Evolutionary conservation across 768 basidiomycete genomes (phyloP), one percentile per base, ranked within the genome.

Genomic region (Boletus barrowsii): DNA sequence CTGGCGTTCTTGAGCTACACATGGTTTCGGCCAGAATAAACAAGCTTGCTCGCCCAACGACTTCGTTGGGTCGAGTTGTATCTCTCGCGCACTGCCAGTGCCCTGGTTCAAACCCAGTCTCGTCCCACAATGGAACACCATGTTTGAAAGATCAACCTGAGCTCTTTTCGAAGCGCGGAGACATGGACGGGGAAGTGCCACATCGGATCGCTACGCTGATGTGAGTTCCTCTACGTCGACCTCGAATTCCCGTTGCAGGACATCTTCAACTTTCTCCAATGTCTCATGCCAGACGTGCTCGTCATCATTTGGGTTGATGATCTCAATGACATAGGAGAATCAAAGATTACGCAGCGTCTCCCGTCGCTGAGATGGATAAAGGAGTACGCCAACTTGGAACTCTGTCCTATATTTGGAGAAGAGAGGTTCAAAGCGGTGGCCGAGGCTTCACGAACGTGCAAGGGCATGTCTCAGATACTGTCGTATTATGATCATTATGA

Each of bases 281-380:
- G 53, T 15, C 52, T 56, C n/a, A 32, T 54, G 7, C 45, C 46
- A 39, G 52, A 56, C 14, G n/a, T 47, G 52, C 29, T 56, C n/a
- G 52, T 55, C 29, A 47, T 54, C 29, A 42, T 55, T 44, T 41
- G 41, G 29, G 9, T 56, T 2, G 29, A 47, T 32, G 52, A 56
- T 26, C 8, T 55, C 41, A 30, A 20, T 26, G 51, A 54, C 6
- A 0, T 32, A 3, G 52, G 45, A 26, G 45, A 56, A 26, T 9
- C 36, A 13, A 52, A 47, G 20, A 48, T 5, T 2, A 56, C 47
- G 33, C 53, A 56, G 22, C 54, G 47, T 24, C 54, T 49, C 32
- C 47, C 54, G 3, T 46, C 54, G 3, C 36, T 26, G 4, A 47
- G 44, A 29, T 57, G 41, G 57, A 24, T 51, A 2, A 24, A 57